Evolutionary conservation across 2,329 filamentous ascomycete genomes (phyloP), one percentile per base, ranked within the genome.

Genomic region (Arthrinium phaeospermum): DNA sequence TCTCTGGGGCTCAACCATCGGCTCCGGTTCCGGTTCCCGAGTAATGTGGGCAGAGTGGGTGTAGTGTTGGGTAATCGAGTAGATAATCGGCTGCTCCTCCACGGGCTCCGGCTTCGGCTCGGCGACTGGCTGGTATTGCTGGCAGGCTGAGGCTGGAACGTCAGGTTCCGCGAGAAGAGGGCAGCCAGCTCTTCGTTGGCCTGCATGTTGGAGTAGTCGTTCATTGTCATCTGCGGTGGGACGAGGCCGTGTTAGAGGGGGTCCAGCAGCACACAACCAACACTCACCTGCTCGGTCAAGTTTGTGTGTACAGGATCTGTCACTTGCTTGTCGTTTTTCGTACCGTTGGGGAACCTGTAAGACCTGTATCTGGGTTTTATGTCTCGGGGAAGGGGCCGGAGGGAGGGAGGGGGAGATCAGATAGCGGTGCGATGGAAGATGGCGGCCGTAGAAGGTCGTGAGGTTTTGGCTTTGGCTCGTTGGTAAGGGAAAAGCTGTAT

Each of bases 1-100:
- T 69, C 86, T 83, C 72, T 83, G 82, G 1, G 81, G 78, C 41
- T 85, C 82, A 44, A 77, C 75, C 70, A 71, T 77, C 22, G 57
- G 57, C 34, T 41, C 57, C 34, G 57, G 57, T 71, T 79, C 76
- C 27, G 83, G 81, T 71, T 86, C 85, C 27, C 83, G 82, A 68
- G 80, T 85, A 74, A 91, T 80, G 80, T 97, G 94, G 64, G 92
- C 86, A 12, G 94, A 94, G 79, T 95, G 94, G 75, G 92, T 92
- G 81, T 97, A 97, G 81, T 97, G 94, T 79, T 94, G 92, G 13
- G 93, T 93, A 76, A 93, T 90, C 72, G 88, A 91, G 84, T 96
- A 97, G 74, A 89, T 86, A 74, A 94, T 91, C 68, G 83, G 85
- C 72, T 83, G 82, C 64, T 78, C 80, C 71, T 79, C 81, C 27